A percentile compares a stretch with the other conserved stretches of the same genome.
These are phyloP conservation scores for Rhodotorula glutinis DNA, from an alignment of 1,284 basidiomycete species.

Conservation along the genomic window DNA sequence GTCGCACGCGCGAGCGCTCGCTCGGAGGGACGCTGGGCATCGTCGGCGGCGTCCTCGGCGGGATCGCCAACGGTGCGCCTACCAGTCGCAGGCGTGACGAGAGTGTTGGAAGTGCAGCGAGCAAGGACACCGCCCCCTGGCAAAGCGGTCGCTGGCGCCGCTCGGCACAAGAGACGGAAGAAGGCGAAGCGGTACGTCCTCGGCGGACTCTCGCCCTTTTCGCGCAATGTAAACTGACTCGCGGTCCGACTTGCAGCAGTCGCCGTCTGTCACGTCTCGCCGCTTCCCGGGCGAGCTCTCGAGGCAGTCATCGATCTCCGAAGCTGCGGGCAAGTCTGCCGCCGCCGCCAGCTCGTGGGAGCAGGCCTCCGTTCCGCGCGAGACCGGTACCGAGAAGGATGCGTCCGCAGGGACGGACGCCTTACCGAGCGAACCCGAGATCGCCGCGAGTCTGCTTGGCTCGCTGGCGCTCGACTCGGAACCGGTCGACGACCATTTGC, in stretches of 20 bases:
- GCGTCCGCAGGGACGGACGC: conserved; percentile 7
- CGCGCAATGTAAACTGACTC: background rate
- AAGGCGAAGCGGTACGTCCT: conserved; percentile 29
- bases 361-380: conserved; percentile 3
- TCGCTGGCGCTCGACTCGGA: conserved; percentile 38
- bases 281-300: conserved; percentile 33
- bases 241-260: conserved; percentile 11
- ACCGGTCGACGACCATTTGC: conserved; percentile 30
- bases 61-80: conserved; percentile 21
- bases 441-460: conserved; percentile 32
- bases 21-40: conserved; percentile 28
- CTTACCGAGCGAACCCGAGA: conserved; percentile 11
- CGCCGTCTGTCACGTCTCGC: conserved; percentile 32
- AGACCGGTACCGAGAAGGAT: background rate
- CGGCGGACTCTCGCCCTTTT: background rate
- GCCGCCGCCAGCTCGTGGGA: conserved; percentile 31
- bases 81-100: conserved; percentile 16
- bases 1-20: conserved; percentile 26
- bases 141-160: conserved; percentile 36
- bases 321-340: background rate
- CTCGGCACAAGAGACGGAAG: conserved; percentile 24
- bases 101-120: conserved; percentile 2
- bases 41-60: conserved; percentile 37
- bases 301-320: conserved; percentile 6
- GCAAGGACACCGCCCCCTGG: conserved; percentile 32